Evolutionary conservation across 1,284 basidiomycete genomes (phyloP).

Genomic region (Bothia castanella): DNA sequence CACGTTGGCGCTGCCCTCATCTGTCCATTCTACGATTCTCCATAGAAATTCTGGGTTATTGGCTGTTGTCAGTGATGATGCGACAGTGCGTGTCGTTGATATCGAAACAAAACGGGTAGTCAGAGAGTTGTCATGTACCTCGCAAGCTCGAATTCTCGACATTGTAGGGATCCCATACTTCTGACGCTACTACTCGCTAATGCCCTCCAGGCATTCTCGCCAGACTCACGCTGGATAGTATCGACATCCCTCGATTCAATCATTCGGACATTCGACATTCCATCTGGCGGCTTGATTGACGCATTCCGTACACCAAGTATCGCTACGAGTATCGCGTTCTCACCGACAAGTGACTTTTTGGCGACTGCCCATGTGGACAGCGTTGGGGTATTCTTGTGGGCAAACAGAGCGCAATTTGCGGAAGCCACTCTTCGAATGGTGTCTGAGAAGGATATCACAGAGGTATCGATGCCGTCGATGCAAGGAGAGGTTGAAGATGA

Average conservation of each 20-base stretch:
- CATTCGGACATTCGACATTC: constrained; percentile 95
- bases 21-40: constrained; percentile 69
- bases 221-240: constrained; percentile 92
- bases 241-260: constrained; percentile 85
- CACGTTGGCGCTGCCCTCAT: constrained; percentile 64
- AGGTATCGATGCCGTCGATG: constrained; percentile 76
- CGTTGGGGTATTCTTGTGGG: constrained; percentile 94
- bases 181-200: constrained; percentile 8
- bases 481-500: constrained; percentile 80
- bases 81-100: constrained; percentile 82
- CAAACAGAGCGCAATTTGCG: constrained; percentile 91
- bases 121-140: constrained; percentile 75
- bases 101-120: constrained; percentile 87
- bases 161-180: constrained; percentile 49
- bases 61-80: constrained; percentile 82
- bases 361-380: constrained; percentile 94
- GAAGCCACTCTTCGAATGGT: constrained; percentile 82
- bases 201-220: constrained; percentile 73
- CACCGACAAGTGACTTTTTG: constrained; percentile 93
- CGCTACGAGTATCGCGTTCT: constrained; percentile 89
- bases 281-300: constrained; percentile 88
- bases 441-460: constrained; percentile 68
- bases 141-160: constrained; percentile 79
- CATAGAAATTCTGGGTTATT: constrained; percentile 88
- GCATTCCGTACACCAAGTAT: constrained; percentile 88